These are phyloP conservation scores for Myriosclerotinia duriaeana DNA, from an alignment of 2,329 filamentous ascomycete species.

Conservation along the genomic window DNA sequence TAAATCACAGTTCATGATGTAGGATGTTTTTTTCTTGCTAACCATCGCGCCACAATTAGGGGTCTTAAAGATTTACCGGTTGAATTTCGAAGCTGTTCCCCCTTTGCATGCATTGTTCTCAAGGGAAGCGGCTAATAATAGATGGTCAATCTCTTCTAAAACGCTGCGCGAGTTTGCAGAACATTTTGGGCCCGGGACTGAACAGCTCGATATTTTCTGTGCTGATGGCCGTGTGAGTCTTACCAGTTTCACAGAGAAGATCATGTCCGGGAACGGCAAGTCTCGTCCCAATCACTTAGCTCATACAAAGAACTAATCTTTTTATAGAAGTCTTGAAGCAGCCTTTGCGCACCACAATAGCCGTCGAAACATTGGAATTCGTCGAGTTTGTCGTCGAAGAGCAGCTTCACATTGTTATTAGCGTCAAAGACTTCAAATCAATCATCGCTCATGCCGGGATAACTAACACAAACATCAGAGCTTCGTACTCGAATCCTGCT, in stretches of 20 bases:
- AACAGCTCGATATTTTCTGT: constrained; percentile 76
- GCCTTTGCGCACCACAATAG: constrained; percentile 75
- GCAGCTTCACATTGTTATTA: constrained; percentile 75
- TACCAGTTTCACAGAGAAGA: constrained; percentile 79
- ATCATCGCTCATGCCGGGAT: constrained; percentile 74
- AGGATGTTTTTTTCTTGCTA: constrained; percentile 6
- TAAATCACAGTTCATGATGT: constrained; percentile 37
- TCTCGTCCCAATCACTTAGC: constrained; percentile 8
- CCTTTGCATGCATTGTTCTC: constrained; percentile 77
- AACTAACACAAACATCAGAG: constrained; percentile 63
- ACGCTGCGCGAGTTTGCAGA: constrained; percentile 74
- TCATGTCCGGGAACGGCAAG: constrained; percentile 63
- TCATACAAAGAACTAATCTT: constrained; percentile 25
- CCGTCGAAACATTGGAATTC: constrained; percentile 74
- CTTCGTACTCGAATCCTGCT: constrained; percentile 68
- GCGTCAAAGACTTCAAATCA: constrained; percentile 78
- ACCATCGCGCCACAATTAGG: constrained; percentile 44
- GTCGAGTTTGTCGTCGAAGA: constrained; percentile 72
- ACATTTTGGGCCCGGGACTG: constrained; percentile 76
- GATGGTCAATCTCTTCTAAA: constrained; percentile 70
- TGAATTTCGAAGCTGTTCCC: constrained; percentile 73
- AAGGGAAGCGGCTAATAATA: constrained; percentile 61
- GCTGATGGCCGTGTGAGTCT: constrained; percentile 69
- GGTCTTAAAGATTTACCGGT: constrained; percentile 72
- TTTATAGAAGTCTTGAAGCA: constrained; percentile 71